Base-by-base conservation (phyloP, 2,329 filamentous ascomycete species). In the Paecilomyces sp. region DNA sequence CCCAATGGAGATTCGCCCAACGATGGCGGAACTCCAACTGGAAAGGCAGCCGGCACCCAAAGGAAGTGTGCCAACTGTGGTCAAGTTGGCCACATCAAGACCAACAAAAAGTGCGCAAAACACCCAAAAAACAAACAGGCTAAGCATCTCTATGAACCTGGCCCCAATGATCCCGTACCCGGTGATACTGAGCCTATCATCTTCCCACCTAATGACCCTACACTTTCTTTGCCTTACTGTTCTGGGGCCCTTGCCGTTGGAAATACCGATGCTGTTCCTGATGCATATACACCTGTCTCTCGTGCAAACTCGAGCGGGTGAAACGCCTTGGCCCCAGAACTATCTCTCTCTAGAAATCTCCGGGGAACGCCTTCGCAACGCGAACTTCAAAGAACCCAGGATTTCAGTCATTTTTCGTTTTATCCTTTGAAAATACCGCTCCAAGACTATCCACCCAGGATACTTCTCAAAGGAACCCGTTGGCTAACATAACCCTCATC, bases 11-110 rank as follows among this genome's bases (percentile, higher is more conserved):
- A 77, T 3, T 77, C 77, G 2, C 75, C 77, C 4, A 72, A 72
- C 5, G 77, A 77, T 31, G 72, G 70, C 22, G 74, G 69, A 18
- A 74, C 73, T 13, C 70, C 80, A 62, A 83, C 79, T 55, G 86
- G 88, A 62, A 95, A 91, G 59, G 88, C 88, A 34, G 81, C 79
- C 36, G 81, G 81, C 53, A 88, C 85, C 11, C 82, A 83, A 59
- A 85, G 95, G 68, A 97, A 97, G 79, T 99, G 94, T 78, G 94
- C 94, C 66, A 97, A 97, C 76, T 99, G 94, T 77, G 94, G 94
- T 56, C 90, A 94, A 74, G 89, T 96, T 58, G 94, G 94, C 33
- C 94, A 99, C 72, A 99, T 99, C 81, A 97, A 97, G 78, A 97
- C 93, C 55, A 97, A 97, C 81, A 96, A 97, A 80, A 97, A 97